Evolutionary conservation across 495 filamentous ascomycete species (phyloP).

Genomic region (Podospora didyma): DNA sequence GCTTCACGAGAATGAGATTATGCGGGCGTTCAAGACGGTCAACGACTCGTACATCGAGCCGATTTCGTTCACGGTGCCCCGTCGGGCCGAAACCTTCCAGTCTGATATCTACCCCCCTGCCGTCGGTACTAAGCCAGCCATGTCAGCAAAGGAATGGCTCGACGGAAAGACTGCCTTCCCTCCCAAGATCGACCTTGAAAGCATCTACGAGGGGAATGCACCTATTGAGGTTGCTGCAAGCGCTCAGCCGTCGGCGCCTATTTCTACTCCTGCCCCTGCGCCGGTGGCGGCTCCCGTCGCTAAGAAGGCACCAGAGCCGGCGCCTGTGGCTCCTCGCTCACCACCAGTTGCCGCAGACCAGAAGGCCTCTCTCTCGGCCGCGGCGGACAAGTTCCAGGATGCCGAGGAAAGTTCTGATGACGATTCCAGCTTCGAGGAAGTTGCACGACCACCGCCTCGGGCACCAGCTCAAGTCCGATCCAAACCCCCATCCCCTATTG

Average conservation of each 20-base stretch:
- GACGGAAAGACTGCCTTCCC: conserved; percentile 77
- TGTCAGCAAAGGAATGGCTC: conserved; percentile 80
- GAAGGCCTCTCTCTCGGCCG: conserved; percentile 74
- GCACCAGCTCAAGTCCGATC: conserved; percentile 22
- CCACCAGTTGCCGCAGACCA: conserved; percentile 74
- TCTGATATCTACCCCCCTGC: conserved; percentile 93
- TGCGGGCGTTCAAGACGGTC: conserved; percentile 94
- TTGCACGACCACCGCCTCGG: conserved; percentile 54
- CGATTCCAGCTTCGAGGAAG: conserved; percentile 78
- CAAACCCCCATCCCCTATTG: conserved; percentile 27
- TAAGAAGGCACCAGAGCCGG: conserved; percentile 52
- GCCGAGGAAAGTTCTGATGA: conserved; percentile 56
- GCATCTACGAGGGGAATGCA: conserved; percentile 78
- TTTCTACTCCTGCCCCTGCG: conserved; percentile 27
- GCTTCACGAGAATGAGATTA: conserved; percentile 93
- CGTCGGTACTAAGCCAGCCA: conserved; percentile 68
- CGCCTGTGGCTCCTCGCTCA: conserved; percentile 42
- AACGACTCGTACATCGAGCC: conserved; percentile 93
- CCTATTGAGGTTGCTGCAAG: conserved; percentile 70
- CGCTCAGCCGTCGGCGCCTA: conserved; percentile 56
- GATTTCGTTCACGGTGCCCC: conserved; percentile 94
- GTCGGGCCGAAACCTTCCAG: conserved; percentile 94
- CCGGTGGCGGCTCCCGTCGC: conserved; percentile 49
- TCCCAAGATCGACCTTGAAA: conserved; percentile 88
- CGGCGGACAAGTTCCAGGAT: conserved; percentile 83